Conservation (phyloP, 305 asterid species). For the Solanum hybrid region DNA sequence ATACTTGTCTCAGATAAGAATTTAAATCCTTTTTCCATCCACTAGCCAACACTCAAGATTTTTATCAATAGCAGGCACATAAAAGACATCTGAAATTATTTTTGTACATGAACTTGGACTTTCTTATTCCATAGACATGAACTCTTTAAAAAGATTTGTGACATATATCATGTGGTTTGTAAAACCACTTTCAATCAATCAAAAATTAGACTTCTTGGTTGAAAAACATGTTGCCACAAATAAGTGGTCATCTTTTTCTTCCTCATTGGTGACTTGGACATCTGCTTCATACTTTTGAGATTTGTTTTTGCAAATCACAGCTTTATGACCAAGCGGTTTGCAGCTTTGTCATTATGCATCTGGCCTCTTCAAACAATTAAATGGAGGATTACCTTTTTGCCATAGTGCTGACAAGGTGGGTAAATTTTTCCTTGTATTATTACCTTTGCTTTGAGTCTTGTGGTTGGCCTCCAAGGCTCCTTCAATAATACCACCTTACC, state of each 20-base stretch:
- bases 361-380: neutral
- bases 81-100: neutral
- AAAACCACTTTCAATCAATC: neutral
- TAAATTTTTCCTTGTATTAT: neutral
- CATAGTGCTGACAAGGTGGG: neutral
- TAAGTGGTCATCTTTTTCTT: neutral
- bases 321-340: neutral
- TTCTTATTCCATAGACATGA: neutral
- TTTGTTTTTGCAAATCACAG: neutral
- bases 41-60: neutral
- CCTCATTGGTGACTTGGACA: neutral
- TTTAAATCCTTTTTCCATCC: neutral
- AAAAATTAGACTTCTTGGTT: neutral
- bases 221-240: neutral
- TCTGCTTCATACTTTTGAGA: neutral
- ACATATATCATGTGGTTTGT: neutral
- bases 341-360: neutral
- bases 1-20: neutral
- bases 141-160: neutral
- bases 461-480: neutral
- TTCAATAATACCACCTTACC: neutral
- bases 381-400: neutral
- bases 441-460: neutral
- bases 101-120: neutral
- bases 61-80: neutral